These are phyloP conservation scores for Fusarium sulawesiense DNA, from an alignment of 2,329 filamentous ascomycete genomes.

Conservation along the genomic window DNA sequence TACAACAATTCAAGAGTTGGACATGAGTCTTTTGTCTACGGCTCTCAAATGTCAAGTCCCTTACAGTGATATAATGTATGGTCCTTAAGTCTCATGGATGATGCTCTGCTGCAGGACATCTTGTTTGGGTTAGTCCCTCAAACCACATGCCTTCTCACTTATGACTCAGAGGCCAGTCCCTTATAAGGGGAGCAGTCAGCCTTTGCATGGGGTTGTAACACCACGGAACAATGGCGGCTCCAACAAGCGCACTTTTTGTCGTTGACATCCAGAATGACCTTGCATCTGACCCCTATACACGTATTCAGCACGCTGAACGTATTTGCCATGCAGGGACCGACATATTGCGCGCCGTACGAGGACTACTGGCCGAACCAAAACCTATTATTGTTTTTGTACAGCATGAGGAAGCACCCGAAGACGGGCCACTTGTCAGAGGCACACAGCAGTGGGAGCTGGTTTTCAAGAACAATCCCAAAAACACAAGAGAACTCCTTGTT, in stretches of 20 bases:
- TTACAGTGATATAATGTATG: neutral
- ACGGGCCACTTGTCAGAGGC: constrained; percentile 12
- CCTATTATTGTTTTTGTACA: constrained; percentile 26
- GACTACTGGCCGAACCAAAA: neutral
- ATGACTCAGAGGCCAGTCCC: neutral
- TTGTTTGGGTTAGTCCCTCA: neutral
- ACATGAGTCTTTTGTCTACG: neutral
- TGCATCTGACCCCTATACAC: constrained; percentile 8
- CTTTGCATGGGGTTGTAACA: neutral
- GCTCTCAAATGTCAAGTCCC: neutral
- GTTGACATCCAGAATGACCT: constrained; percentile 28
- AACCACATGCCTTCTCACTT: neutral
- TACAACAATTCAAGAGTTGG: neutral
- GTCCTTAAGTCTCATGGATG: neutral
- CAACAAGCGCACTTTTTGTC: constrained; percentile 21
- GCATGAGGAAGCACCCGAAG: constrained; percentile 19
- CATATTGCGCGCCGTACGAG: constrained; percentile 10
- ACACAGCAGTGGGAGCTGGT: constrained; percentile 11
- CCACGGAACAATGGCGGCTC: neutral
- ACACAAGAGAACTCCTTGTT: constrained; percentile 7
- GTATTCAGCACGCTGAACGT: constrained; percentile 13
- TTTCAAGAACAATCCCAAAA: constrained; percentile 4
- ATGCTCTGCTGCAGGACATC: neutral
- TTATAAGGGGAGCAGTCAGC: neutral
- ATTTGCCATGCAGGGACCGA: constrained; percentile 3